Conservation (phyloP, 2,329 filamentous ascomycete genomes). For the Ceratocystis eucalypticola region DNA sequence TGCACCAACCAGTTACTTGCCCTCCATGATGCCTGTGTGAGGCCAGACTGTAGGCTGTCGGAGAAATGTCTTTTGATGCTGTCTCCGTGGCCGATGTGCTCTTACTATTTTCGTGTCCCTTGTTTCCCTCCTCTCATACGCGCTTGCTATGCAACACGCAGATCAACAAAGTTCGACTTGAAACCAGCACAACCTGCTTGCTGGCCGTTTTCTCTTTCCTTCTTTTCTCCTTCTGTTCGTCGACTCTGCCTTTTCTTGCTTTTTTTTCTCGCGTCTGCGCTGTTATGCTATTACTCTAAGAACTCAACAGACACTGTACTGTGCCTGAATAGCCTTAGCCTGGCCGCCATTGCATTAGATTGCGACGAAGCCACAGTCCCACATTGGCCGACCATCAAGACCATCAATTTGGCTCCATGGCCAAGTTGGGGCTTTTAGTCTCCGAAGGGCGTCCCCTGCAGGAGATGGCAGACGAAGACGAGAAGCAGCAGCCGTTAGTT, state of each 20-base stretch:
- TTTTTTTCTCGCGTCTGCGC: not conserved
- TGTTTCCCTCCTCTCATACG: not conserved
- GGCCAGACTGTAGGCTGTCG: not conserved
- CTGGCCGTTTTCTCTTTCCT: not conserved
- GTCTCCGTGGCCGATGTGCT: not conserved
- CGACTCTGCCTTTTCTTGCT: not conserved
- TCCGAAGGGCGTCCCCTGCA: not conserved
- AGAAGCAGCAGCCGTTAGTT: not conserved
- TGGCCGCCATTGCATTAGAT: too few relatives aligned
- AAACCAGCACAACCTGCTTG: not conserved
- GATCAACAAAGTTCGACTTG: not conserved
- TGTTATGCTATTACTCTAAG: not conserved
- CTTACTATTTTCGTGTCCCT: not conserved
- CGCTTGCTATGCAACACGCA: not conserved
- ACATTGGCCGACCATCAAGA: not conserved
- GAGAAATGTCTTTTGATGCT: not conserved
- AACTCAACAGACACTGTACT: too few relatives aligned
- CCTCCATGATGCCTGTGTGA: not conserved
- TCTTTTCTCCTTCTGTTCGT: not conserved
- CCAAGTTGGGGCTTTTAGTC: not conserved
- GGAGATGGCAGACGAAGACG: conserved; percentile 23
- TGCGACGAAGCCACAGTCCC: not conserved
- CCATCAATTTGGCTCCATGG: not conserved
- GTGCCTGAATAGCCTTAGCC: too few relatives aligned
- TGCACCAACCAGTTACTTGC: not conserved